A percentile compares a stretch with the other conserved stretches of the same genome.
Evolutionary conservation across 805 yeast genomes (phyloP).

Genomic region (Candida arabinofermentans): DNA sequence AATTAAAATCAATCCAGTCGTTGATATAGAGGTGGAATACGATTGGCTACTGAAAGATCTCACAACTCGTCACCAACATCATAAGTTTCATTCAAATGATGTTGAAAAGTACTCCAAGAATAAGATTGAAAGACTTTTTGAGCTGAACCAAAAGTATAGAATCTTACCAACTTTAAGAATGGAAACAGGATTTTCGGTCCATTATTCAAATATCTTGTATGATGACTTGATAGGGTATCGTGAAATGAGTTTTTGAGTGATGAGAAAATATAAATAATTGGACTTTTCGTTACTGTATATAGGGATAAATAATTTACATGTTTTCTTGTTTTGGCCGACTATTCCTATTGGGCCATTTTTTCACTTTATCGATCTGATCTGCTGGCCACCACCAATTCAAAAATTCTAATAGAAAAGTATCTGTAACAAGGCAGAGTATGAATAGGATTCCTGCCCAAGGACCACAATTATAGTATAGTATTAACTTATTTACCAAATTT

Average conservation of each 20-base stretch:
- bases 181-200: not conserved
- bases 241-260: too few species aligned
- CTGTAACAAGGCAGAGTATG: constrained; percentile 77
- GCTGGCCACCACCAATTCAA: constrained; percentile 72
- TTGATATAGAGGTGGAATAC: not conserved
- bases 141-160: not conserved
- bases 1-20: not conserved
- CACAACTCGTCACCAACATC: not conserved
- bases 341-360: constrained; percentile 65
- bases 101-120: not conserved
- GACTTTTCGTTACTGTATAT: too few species aligned
- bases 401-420: constrained; percentile 56
- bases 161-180: not conserved
- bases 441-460: constrained; percentile 84
- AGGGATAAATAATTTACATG: not conserved
- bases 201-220: constrained; percentile 4
- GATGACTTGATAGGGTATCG: constrained; percentile 6
- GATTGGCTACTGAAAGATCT: constrained; percentile 6
- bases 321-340: not conserved
- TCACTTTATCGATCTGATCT: constrained; percentile 63
- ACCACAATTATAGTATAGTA: constrained; percentile 65
- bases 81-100: too few species aligned
- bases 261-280: not conserved
- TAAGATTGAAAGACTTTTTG: not conserved
- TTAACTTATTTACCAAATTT: constrained; percentile 53